Evolutionary conservation across 75 land plant species (phyloP), one percentile per base, ranked within the genome.

Genomic region (Cupressus sempervirens): DNA sequence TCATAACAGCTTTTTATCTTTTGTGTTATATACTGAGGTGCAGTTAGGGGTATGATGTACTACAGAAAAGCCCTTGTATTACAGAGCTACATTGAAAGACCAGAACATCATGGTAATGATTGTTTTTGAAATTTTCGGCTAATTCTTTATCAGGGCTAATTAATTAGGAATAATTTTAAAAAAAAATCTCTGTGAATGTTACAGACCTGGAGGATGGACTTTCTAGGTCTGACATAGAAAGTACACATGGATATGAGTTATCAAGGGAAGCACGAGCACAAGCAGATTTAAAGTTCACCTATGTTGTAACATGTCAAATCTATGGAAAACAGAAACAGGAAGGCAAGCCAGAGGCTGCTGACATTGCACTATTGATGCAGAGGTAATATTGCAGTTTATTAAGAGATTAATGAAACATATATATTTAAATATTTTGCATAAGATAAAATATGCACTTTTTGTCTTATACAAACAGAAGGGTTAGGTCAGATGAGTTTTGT

Each of bases 41-140:
- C 92, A 98, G 99, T 98, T 89, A 92, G 99, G 76, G 99, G 99
- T 23, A 98, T 98, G 99, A 98, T 98, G 99, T 98, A 98, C 85
- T 98, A 98, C 83, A 88, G 96, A 77, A 95, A 91, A 84, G 99
- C 99, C 68, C 90, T 98, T 30, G 94, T 98, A 89, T 92, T 98
- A 48, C 97, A 98, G 80, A 90, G 94, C 35, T 91, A 91, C 82
- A 86, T 93, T 82, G 99, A 98, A 87, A 88, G 90, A 72, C 87
- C 84, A 15, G 32, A 43, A 26, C 29, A 75, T 85, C 90, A 91
- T 90, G 95, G 98, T 93, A 65, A 67, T 82, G 14, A 82, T 40
- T 65, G 43, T 29, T 41, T n/a, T 32, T 29, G 83, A 41, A 18
- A 26, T 80, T 5, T 81, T 68, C 18, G 72, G 53, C 41, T 32